phyloP scores from a whole-genome alignment of 1,284 basidiomycete species.

The Ganoderma lucidum region DNA sequence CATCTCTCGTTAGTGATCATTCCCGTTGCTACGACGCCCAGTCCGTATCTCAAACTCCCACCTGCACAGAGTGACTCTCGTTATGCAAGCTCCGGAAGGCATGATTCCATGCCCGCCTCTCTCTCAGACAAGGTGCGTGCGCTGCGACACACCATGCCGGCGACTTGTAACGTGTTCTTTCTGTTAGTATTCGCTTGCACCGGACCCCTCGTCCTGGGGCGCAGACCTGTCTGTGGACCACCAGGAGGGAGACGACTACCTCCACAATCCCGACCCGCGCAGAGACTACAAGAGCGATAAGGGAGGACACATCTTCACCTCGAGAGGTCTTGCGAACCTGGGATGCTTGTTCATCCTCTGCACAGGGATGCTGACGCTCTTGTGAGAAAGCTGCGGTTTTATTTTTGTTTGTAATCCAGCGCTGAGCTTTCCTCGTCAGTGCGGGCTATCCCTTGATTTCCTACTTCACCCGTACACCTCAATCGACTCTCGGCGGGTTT shows the following conservation, averaged over 20 bases:
- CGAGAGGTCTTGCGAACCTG: constrained; percentile 77
- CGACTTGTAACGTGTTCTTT: neutral
- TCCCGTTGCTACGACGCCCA: constrained; percentile 12
- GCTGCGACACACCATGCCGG: neutral
- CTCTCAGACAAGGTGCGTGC: constrained; percentile 48
- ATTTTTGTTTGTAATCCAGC: neutral
- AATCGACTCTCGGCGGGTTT: constrained; percentile 70
- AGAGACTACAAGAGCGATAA: constrained; percentile 71
- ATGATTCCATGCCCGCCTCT: constrained; percentile 39
- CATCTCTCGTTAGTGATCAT: constrained; percentile 50
- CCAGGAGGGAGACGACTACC: constrained; percentile 71
- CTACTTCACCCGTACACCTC: constrained; percentile 62
- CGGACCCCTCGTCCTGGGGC: constrained; percentile 78
- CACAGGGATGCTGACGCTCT: constrained; percentile 71
- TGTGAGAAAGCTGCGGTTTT: constrained; percentile 58
- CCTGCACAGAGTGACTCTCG: constrained; percentile 52
- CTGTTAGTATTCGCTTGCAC: constrained; percentile 72
- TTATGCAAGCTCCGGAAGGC: constrained; percentile 43
- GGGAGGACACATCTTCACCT: constrained; percentile 74
- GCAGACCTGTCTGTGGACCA: constrained; percentile 66
- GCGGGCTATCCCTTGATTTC: constrained; percentile 86
- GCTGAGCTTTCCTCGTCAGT: constrained; percentile 45
- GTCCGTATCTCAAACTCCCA: constrained; percentile 10
- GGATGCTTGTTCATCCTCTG: constrained; percentile 78
- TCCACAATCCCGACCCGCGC: constrained; percentile 82